Evolutionary conservation across 495 filamentous ascomycete species (phyloP).

Genomic region (Durotheca rogersii): DNA sequence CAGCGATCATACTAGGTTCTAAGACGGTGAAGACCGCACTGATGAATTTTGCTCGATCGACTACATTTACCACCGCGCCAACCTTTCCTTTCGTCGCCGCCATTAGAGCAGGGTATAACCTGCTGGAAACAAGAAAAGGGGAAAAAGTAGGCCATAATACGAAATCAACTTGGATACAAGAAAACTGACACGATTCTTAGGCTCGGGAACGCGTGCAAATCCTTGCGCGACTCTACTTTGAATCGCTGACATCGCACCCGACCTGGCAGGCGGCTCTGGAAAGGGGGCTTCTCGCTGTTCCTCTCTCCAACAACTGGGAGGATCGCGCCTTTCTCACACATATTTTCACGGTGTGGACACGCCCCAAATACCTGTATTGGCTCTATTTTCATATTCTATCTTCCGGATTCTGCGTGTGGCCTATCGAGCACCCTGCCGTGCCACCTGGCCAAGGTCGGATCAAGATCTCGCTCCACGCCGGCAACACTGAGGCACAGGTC

Average conservation of each 20-base stretch:
- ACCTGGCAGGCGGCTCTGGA: background rate
- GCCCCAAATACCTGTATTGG: constrained; percentile 1
- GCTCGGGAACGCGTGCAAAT: background rate
- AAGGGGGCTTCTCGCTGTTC: constrained; percentile 3
- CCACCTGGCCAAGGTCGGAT: constrained; percentile 2
- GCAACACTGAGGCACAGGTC: constrained; percentile 5
- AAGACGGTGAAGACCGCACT: background rate
- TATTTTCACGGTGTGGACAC: constrained; percentile 1
- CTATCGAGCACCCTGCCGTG: constrained; percentile 10
- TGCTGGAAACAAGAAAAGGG: background rate
- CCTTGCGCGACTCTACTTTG: constrained; percentile 2
- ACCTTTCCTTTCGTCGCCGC: background rate
- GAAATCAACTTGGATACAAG: no score
- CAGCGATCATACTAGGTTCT: constrained; percentile 8
- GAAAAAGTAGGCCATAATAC: background rate
- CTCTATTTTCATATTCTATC: constrained; percentile 15
- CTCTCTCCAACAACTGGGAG: constrained; percentile 3
- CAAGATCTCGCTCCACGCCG: background rate
- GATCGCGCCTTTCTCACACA: constrained; percentile 6
- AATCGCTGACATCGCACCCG: constrained; percentile 2
- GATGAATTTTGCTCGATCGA: constrained; percentile 1
- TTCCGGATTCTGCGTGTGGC: background rate
- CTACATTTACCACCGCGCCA: constrained; percentile 1
- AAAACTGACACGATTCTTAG: background rate
- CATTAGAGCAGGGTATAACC: background rate